Evolutionary conservation across 2,329 filamentous ascomycete species (phyloP).

Genomic region (Penicillium capsulatum): DNA sequence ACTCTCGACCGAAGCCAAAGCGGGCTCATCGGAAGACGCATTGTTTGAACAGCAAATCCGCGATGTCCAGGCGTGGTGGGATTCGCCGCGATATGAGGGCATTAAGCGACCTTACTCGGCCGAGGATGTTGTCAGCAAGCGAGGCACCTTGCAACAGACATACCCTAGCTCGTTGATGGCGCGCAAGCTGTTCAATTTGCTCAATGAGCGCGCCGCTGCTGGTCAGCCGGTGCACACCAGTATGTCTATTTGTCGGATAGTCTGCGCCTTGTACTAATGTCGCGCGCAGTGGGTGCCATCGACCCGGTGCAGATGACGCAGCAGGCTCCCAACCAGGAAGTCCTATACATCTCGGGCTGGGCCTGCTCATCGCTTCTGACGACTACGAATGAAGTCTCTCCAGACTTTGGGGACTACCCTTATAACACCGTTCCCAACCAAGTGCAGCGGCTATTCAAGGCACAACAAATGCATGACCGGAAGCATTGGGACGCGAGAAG

Average conservation of each 20-base stretch:
- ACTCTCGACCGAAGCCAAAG: constrained; percentile 70
- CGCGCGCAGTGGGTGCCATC: constrained; percentile 79
- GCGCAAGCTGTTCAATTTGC: constrained; percentile 84
- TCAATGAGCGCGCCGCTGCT: constrained; percentile 70
- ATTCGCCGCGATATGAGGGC: constrained; percentile 73
- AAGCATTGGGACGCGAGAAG: constrained; percentile 87
- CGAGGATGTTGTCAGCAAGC: constrained; percentile 87
- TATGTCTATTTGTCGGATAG: constrained; percentile 39
- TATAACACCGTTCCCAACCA: constrained; percentile 99
- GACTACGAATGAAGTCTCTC: constrained; percentile 92
- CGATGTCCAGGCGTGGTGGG: constrained; percentile 89
- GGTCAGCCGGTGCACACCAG: constrained; percentile 91
- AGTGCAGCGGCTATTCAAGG: constrained; percentile 92
- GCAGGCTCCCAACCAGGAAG: constrained; percentile 91
- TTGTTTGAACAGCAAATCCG: constrained; percentile 79
- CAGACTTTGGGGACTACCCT: constrained; percentile 97
- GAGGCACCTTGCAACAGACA: constrained; percentile 77
- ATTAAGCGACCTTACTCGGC: constrained; percentile 91
- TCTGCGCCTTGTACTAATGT: constrained; percentile 16
- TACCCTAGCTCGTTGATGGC: constrained; percentile 96
- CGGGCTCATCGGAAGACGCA: constrained; percentile 75
- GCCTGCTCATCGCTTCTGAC: constrained; percentile 92
- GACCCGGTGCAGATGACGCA: constrained; percentile 99
- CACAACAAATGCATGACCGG: constrained; percentile 92
- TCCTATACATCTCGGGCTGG: constrained; percentile 95